Evolutionary conservation across 83 land plant genomes (phyloP), one percentile per base, ranked within the genome.

Genomic region (Picea abies): DNA sequence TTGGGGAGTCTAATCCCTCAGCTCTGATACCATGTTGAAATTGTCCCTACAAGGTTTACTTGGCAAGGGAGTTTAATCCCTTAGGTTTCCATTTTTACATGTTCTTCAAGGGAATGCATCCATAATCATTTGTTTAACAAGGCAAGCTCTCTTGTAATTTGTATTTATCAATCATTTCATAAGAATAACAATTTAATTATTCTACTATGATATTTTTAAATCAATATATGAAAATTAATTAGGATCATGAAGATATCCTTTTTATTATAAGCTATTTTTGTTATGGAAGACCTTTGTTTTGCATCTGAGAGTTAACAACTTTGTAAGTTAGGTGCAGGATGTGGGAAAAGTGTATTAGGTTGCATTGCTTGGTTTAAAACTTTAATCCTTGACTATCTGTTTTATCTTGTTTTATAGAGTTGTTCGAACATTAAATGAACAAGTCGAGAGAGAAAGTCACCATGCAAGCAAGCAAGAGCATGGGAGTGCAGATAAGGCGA

Each of bases 361-460:
- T 6, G 19, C 39, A 16, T 70, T 29, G n/a, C 44, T 41, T 41
- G 10, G 3, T 72, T 72, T 5, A 44, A 44, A 72, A 6, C 44
- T 19, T 72, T 72, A 49, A 72, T 39, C 4, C 76, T 39, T 20
- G 76, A 39, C 44, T 72, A 10, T 41, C 23, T 72, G 52, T 22
- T 20, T n/a, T 2, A 19, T 83, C 64, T 65, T 25, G 81, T 44
- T 84, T 47, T 63, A 60, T 66, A 64, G 2, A 49, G 1, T 49
- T 49, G 10, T 1, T 49, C 87, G 94, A 58, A 94, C 97, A 67
- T 94, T 96, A 93, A 93, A 94, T 91, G 97, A 96, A 88, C 88
- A 93, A 75, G 66, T 94, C 76, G n/a, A 72, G 76, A 72, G 76
- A 23, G 76, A 72, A 49, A 44, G 76, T 22, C 10, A 8, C 76